Evolutionary conservation across 192 early-diverging fungal species (phyloP).

Genomic region (Coemansia sp.): DNA sequence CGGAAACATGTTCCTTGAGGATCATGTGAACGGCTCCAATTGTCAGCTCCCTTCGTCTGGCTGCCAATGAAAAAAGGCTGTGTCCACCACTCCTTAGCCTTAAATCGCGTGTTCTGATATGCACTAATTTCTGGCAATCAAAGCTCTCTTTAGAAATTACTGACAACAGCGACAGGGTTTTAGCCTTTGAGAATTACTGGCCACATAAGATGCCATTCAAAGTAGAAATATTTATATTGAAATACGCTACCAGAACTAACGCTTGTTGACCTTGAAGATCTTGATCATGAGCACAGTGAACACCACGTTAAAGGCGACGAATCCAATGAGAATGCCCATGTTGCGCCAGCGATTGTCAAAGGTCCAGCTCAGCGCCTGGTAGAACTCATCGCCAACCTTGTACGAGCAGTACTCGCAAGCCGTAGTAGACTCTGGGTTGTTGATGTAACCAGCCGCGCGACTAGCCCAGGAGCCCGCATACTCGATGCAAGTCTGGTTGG

Average conservation of each 20-base stretch:
- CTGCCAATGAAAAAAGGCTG: too few species aligned
- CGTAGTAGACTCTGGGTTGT: conserved; percentile 34
- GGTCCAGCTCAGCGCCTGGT: conserved; percentile 48
- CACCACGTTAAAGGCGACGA: conserved; percentile 55
- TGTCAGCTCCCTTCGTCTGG: too few species aligned
- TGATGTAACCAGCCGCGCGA: conserved; percentile 46
- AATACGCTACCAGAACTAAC: conserved; percentile 15
- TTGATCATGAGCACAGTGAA: conserved; percentile 37
- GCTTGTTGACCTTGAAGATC: conserved; percentile 48
- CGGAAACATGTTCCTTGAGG: too few species aligned
- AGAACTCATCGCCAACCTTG: conserved; percentile 41
- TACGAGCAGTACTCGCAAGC: conserved; percentile 58
- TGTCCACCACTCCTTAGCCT: too few species aligned
- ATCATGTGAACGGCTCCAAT: too few species aligned
- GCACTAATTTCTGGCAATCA: too few species aligned
- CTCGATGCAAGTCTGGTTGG: conserved; percentile 49
- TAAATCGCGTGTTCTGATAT: too few species aligned
- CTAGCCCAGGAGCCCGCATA: conserved; percentile 54
- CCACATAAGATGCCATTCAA: too few species aligned
- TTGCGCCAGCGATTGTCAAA: conserved; percentile 62
- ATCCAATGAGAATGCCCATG: conserved; percentile 61
- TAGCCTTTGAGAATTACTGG: too few species aligned
- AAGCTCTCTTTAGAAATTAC: too few species aligned
- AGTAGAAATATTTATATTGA: neutral
- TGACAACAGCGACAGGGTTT: too few species aligned